These are phyloP conservation scores for Diaporthe citriasiana DNA, from an alignment of 2,329 filamentous ascomycete genomes.

Conservation along the genomic window DNA sequence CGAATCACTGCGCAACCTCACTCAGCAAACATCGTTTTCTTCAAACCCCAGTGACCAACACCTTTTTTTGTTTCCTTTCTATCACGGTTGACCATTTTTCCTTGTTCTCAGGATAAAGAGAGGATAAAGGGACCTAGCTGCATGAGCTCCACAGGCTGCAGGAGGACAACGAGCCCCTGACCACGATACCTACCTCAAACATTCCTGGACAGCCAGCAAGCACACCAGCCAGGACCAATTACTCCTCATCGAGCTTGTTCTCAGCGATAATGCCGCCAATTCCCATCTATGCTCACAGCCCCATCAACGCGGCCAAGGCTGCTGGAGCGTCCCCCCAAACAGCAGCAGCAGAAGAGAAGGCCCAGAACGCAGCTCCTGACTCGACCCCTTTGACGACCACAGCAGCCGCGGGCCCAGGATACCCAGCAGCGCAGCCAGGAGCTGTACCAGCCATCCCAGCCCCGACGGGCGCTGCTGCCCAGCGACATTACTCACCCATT, in stretches of 20 bases:
- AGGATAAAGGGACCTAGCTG: constrained; percentile 3
- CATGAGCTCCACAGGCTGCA: not conserved
- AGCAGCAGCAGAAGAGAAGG: constrained; percentile 45
- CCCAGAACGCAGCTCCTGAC: constrained; percentile 46
- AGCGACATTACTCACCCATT: constrained; percentile 52
- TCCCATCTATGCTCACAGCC: constrained; percentile 70
- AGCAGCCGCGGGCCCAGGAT: constrained; percentile 45
- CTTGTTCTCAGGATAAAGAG: not conserved
- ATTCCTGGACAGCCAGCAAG: not conserved
- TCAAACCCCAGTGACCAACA: not conserved
- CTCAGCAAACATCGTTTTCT: not conserved
- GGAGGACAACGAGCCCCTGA: not conserved
- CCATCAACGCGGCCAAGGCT: constrained; percentile 70
- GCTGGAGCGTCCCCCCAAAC: constrained; percentile 64
- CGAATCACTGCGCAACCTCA: constrained; percentile 6
- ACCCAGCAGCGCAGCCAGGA: constrained; percentile 63
- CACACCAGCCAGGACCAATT: not conserved
- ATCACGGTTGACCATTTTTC: not conserved
- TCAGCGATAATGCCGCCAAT: constrained; percentile 69
- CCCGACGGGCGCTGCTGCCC: constrained; percentile 56
- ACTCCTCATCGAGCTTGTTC: not conserved
- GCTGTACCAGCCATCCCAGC: constrained; percentile 60
- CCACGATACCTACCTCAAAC: not conserved
- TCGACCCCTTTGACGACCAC: constrained; percentile 48
- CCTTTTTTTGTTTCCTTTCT: not conserved